phyloP scores from a whole-genome alignment of 1,139 yeast genomes.

The Kodamaea ohmeri region DNA sequence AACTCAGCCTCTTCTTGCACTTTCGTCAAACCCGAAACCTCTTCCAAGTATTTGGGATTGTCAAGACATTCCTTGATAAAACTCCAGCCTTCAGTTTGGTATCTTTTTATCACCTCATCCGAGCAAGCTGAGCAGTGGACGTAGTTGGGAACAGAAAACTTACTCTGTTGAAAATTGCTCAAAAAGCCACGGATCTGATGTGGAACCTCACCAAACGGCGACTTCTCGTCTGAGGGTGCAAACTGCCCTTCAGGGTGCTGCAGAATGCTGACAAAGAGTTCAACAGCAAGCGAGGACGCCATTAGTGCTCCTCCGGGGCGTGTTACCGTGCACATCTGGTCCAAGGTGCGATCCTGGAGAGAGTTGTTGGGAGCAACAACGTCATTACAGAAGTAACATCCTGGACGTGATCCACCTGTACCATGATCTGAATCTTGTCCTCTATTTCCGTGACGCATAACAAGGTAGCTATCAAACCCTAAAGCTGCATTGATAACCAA shows the following conservation, averaged over 20 bases:
- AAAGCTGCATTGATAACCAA: slow-evolving; percentile 86
- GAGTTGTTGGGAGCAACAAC: slow-evolving; percentile 92
- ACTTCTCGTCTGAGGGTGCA: slow-evolving; percentile 39
- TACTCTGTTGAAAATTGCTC: slow-evolving; percentile 59
- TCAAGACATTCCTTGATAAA: slow-evolving; percentile 71
- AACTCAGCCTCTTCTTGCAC: slow-evolving; percentile 74
- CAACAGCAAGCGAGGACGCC: slow-evolving; percentile 88
- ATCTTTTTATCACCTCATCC: slow-evolving; percentile 48
- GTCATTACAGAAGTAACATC: slow-evolving; percentile 95
- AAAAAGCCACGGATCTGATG: slow-evolving; percentile 90
- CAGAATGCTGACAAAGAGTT: slow-evolving; percentile 67
- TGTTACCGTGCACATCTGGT: slow-evolving; percentile 98
- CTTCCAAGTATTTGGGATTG: slow-evolving; percentile 65
- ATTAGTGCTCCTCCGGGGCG: slow-evolving; percentile 91
- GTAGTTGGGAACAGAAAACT: slow-evolving; percentile 70
- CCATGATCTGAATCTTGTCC: slow-evolving; percentile 6
- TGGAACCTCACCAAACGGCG: slow-evolving; percentile 69
- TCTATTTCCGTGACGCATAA: slow-evolving; percentile 80
- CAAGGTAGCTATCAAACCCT: slow-evolving; percentile 90
- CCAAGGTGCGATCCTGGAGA: slow-evolving; percentile 77
- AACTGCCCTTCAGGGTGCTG: slow-evolving; percentile 59
- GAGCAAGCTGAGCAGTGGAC: slow-evolving; percentile 87
- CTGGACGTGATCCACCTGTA: slow-evolving; percentile 43
- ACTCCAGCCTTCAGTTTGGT: slow-evolving; percentile 63
- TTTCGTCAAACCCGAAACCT: slow-evolving; percentile 69